Evolutionary conservation across 2,329 filamentous ascomycete genomes (phyloP), one percentile per base, ranked within the genome.

Genomic region (Penicillium digitatum): DNA sequence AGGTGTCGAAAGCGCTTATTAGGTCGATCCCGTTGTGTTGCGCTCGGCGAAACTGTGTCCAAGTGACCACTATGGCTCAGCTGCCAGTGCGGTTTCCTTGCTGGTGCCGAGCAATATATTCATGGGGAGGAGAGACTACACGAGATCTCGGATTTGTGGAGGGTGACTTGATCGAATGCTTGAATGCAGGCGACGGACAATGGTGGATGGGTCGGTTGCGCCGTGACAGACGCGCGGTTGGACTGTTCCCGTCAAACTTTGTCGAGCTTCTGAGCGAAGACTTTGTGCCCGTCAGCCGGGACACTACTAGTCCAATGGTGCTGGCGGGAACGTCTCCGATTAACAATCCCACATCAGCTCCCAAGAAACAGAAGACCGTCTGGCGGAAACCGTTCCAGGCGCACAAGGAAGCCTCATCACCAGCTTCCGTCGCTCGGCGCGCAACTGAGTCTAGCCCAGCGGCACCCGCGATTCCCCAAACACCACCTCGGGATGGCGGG

Each of bases 121-220:
- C 90, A 18, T 96, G 90, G 89, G 90, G 90, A 74, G 91, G 91
- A 78, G 91, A 96, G 86, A 93, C 88, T 24, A 95, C 95, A 79
- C 86, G 88, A 72, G 94, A 99, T 71, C 82, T 99, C 55, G 94
- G 94, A 16, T 99, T 99, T 74, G 88, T 99, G 64, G 94, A 99
- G 74, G 94, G 94, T 61, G 94, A 99, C 75, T 76, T 99, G 63
- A 99, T 99, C 72, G 94, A 99, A 82, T 96, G 93, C 69, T 81
- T 99, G 50, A 99, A 99, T 72, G 94, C 94, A 20, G 94, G 94
- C 60, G 94, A 99, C 76, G 94, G 94, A 49, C 92, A 90, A 44
- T 99, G 94, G 94, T 99, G 94, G 94, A 96, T 92, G 76, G 94
- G 94, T 45, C 85, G 93, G 60, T 77, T 99, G 69, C 89, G 87